Evolutionary conservation across 257 asterid species (phyloP).

Genomic region (Przewalskia tangutica): DNA sequence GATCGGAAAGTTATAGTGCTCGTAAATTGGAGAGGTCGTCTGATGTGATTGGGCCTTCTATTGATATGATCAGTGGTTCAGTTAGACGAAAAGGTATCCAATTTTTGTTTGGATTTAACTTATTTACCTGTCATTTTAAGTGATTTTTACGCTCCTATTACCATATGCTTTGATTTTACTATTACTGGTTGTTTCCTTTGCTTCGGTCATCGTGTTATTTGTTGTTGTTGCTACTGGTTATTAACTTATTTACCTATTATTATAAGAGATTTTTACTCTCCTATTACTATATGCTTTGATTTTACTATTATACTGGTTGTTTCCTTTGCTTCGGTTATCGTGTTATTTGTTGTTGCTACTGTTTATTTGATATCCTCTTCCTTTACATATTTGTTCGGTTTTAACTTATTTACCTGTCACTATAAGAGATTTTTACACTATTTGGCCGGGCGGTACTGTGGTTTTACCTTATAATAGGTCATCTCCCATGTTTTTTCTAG

Average conservation of each 20-base stretch:
- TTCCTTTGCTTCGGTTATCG: too few species aligned
- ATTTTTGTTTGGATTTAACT: too few species aligned
- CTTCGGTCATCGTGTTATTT: too few species aligned
- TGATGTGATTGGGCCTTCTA: slow-evolving; percentile 1
- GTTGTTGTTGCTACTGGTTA: too few species aligned
- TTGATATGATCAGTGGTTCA: slow-evolving; percentile 11
- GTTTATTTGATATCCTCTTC: not conserved
- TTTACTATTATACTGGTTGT: too few species aligned
- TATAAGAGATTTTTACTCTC: too few species aligned
- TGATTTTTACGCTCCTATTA: not conserved
- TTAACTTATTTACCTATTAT: too few species aligned
- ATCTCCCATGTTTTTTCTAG: not conserved
- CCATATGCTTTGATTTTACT: too few species aligned
- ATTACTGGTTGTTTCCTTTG: too few species aligned
- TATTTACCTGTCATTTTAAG: not conserved
- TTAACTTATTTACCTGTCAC: not conserved
- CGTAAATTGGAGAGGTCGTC: slow-evolving; percentile 25
- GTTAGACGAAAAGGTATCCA: slow-evolving; percentile 12
- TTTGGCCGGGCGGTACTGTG: not conserved
- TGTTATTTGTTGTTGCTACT: too few species aligned
- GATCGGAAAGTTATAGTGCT: slow-evolving; percentile 53
- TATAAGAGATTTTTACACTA: not conserved
- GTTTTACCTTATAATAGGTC: not conserved
- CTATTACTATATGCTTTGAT: too few species aligned
- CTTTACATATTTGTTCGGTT: not conserved